Conservation (phyloP, 441 rosid species). For the Macaranga tanarius region DNA sequence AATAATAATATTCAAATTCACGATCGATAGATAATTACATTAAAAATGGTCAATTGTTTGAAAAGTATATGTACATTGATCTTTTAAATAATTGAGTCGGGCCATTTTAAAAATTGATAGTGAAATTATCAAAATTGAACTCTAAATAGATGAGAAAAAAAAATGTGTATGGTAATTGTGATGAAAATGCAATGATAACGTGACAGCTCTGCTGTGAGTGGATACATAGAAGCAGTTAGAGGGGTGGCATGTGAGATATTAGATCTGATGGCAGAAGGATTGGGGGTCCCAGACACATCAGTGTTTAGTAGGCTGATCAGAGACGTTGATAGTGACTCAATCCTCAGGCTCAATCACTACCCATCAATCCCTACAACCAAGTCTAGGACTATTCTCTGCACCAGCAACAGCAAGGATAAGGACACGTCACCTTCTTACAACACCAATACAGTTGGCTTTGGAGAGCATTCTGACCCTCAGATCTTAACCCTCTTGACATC, state of each 20-base stretch:
- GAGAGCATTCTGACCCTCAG: constrained; percentile 98
- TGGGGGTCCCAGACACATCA: constrained; percentile 46
- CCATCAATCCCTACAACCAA: constrained; percentile 35
- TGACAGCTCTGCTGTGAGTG: constrained; percentile 59
- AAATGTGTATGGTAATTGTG: neutral
- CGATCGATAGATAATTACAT: too few species aligned
- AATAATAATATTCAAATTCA: too few species aligned
- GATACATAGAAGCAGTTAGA: constrained; percentile 62
- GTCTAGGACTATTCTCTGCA: constrained; percentile 1
- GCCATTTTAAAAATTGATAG: too few species aligned
- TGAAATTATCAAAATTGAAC: too few species aligned
- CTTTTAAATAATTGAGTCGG: too few species aligned
- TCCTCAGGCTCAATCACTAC: constrained; percentile 82
- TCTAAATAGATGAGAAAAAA: too few species aligned
- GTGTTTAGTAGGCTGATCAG: constrained; percentile 63
- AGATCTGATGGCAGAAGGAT: constrained; percentile 71
- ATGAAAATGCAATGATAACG: neutral
- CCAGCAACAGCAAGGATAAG: constrained; percentile 9
- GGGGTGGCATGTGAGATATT: constrained; percentile 68
- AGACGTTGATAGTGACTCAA: constrained; percentile 59
- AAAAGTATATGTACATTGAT: too few species aligned
- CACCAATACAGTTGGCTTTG: constrained; percentile 53
- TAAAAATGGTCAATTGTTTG: too few species aligned
- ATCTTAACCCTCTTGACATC: constrained; percentile 76
- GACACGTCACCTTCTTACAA: constrained; percentile 21